These are phyloP conservation scores for Teratosphaeria pseudoeucalypti DNA, from an alignment of 2,329 filamentous ascomycete species.

Conservation along the genomic window DNA sequence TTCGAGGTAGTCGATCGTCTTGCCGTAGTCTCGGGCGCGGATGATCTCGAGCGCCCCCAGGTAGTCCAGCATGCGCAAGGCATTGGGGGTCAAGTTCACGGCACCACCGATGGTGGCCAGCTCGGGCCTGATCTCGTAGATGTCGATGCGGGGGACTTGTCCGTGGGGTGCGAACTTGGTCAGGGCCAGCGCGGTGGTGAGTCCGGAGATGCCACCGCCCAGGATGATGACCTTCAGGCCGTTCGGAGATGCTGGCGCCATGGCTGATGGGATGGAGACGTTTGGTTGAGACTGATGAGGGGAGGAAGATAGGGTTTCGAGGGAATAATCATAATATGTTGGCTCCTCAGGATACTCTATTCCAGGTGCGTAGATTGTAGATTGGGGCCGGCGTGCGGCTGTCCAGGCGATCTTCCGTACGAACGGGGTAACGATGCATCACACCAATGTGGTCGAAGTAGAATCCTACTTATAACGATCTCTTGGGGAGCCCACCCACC, in stretches of 20 bases:
- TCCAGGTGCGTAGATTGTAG: background rate
- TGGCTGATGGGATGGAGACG: background rate
- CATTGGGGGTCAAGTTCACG: conserved; percentile 39
- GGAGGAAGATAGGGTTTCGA: background rate
- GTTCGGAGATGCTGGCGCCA: conserved; percentile 20
- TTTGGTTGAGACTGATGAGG: background rate
- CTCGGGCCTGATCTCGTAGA: conserved; percentile 39
- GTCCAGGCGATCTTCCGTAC: background rate
- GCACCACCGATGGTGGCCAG: conserved; percentile 38
- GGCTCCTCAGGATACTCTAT: background rate
- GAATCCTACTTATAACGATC: background rate
- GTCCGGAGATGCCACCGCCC: conserved; percentile 43
- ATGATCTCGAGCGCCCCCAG: conserved; percentile 28
- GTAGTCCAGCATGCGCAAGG: conserved; percentile 30
- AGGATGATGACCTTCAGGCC: conserved; percentile 37
- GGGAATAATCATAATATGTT: too few species aligned
- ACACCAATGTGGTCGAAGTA: background rate
- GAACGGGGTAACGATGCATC: background rate
- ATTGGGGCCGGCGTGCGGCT: conserved; percentile 1
- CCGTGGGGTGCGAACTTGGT: conserved; percentile 32
- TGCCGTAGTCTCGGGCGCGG: conserved; percentile 29
- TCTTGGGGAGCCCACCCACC: background rate
- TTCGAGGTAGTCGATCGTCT: conserved; percentile 34
- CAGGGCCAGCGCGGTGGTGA: conserved; percentile 40
- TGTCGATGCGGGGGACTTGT: conserved; percentile 30